Evolutionary conservation across 2,329 filamentous ascomycete genomes (phyloP), one percentile per base, ranked within the genome.

Genomic region (Beauveria sp.): DNA sequence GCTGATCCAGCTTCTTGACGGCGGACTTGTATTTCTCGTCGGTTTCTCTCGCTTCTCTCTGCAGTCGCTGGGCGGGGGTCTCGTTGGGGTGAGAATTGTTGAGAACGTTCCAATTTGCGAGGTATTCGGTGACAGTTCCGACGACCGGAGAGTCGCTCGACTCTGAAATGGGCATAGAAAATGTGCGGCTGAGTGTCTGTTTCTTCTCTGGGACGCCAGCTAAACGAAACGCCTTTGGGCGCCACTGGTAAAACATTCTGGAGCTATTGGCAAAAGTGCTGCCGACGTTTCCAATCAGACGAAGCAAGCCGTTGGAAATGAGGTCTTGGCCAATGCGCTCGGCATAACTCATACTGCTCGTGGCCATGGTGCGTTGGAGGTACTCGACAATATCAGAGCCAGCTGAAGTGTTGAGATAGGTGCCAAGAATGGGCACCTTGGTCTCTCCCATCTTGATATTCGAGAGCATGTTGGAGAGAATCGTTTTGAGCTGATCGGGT

Each of bases 201-300:
- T 93, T 96, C 82, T 91, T 96, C 73, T 97, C 93, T 0, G 91
- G 92, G 58, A 96, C 80, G 24, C 93, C 93, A 28, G 91, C 87
- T 61, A 95, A 74, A 71, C 96, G 87, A 77, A 98, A 99, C 5
- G 90, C 88, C 77, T 91, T 96, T 8, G 93, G 86, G 60, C 91
- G 88, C 95, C 95, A 99, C 74, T 99, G 95, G 74, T 99, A 99
- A 72, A 90, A 93, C 86, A 98, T 89, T 75, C 89, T 91, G 66
- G 93, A 96, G 80, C 93, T 98, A 77, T 99, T 99, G 68, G 93
- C 93, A 72, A 99, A 99, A 1, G 89, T 91, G 76, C 85, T 98
- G 63, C 95, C 95, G 59, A 99, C 93, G 69, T 95, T 97, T 66
- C 95, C 95, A 64, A 99, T 86, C 58, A 99, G 80, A 57, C 95